A percentile compares a stretch with the other conserved stretches of the same genome.
phyloP scores from a whole-genome alignment of 1,284 basidiomycete species.

The Mrakiaceae sp. region DNA sequence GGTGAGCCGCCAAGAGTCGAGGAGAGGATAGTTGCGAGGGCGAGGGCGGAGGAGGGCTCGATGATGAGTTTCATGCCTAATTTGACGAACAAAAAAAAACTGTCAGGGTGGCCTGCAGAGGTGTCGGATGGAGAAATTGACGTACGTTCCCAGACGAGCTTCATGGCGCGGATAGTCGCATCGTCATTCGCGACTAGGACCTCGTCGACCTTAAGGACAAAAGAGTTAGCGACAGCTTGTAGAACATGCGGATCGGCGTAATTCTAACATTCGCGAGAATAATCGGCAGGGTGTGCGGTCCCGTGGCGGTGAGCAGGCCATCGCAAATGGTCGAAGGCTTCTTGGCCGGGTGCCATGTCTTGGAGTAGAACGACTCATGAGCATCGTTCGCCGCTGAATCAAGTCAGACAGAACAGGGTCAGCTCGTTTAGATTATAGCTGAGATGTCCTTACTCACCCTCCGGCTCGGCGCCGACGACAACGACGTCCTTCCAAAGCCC shows the following conservation, averaged over 20 bases:
- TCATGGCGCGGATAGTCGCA: slow-evolving; percentile 15
- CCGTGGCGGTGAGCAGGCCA: slow-evolving; percentile 16
- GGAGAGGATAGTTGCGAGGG: slow-evolving; percentile 13
- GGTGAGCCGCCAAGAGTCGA: background rate
- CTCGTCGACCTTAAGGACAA: slow-evolving; percentile 11
- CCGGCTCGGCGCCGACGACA: background rate
- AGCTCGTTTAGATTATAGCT: too few species aligned
- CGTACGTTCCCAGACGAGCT: slow-evolving; percentile 18
- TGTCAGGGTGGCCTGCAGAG: background rate
- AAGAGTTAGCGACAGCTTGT: background rate
- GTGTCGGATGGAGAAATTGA: background rate
- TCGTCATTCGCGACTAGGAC: slow-evolving; percentile 15
- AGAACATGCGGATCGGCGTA: background rate
- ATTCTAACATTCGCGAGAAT: slow-evolving; percentile 9
- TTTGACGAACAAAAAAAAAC: background rate
- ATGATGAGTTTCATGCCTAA: slow-evolving; percentile 19
- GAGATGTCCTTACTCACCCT: background rate
- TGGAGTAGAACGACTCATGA: slow-evolving; percentile 10
- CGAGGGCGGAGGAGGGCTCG: slow-evolving; percentile 16
- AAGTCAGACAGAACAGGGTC: background rate
- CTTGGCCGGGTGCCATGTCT: slow-evolving; percentile 13
- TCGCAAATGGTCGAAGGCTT: slow-evolving; percentile 14
- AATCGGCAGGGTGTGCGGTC: slow-evolving; percentile 11
- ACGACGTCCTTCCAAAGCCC: background rate
- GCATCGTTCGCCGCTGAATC: slow-evolving; percentile 13